A percentile compares a stretch with the other conserved stretches of the same genome.
These are phyloP conservation scores for Neofusicoccum kwambonambiense DNA, from an alignment of 2,329 filamentous ascomycete species.

Conservation along the genomic window DNA sequence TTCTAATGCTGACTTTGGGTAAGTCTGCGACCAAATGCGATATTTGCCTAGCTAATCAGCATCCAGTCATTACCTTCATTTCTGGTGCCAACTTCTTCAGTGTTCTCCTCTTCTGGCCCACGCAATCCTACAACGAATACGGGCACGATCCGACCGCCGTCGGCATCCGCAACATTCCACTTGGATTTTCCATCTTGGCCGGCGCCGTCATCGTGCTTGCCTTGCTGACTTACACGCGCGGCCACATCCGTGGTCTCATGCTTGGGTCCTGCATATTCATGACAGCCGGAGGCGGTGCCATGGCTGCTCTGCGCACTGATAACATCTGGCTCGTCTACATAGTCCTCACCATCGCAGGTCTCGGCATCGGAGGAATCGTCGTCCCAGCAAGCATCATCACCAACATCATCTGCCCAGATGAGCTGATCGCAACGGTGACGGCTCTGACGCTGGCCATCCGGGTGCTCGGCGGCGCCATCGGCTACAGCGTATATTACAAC, in stretches of 20 bases:
- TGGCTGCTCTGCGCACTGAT: slow-evolving; percentile 32
- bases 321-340: slow-evolving; percentile 32
- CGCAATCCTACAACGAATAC: slow-evolving; percentile 31
- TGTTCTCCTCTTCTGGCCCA: slow-evolving; percentile 35
- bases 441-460: slow-evolving; percentile 66
- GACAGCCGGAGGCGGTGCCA: slow-evolving; percentile 32
- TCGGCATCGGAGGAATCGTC: slow-evolving; percentile 39
- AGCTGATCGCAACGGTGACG: slow-evolving; percentile 65
- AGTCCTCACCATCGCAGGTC: slow-evolving; percentile 33
- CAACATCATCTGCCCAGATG: slow-evolving; percentile 65
- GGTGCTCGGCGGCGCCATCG: slow-evolving; percentile 62
- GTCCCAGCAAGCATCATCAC: slow-evolving; percentile 53
- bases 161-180: slow-evolving; percentile 31
- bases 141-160: slow-evolving; percentile 31
- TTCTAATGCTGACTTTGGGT: slow-evolving; percentile 53
- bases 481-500: slow-evolving; percentile 48
- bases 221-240: slow-evolving; percentile 27
- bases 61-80: slow-evolving; percentile 32
- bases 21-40: neutral
- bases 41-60: neutral
- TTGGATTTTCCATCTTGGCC: slow-evolving; percentile 28
- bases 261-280: slow-evolving; percentile 32
- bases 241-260: slow-evolving; percentile 28
- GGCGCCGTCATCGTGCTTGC: slow-evolving; percentile 34
- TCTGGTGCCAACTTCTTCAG: slow-evolving; percentile 34